Percentiles rank a stretch among this genome's conserved stretches.
These are phyloP conservation scores for Suillus ampliporus DNA, from an alignment of 768 basidiomycete species.

Conservation along the genomic window DNA sequence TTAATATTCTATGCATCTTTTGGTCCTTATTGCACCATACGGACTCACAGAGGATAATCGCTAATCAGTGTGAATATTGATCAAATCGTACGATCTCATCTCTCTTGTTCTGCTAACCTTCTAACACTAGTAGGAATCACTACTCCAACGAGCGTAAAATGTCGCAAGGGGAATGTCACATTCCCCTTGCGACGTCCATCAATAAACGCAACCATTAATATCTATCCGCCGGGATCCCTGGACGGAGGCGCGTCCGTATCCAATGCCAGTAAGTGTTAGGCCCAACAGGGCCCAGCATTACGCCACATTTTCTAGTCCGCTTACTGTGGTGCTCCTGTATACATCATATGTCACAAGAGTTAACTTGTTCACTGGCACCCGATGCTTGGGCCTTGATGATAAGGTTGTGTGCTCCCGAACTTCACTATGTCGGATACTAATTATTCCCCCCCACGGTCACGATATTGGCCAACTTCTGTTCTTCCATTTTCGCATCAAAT, in stretches of 20 bases:
- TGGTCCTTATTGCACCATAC: not conserved
- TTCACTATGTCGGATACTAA: not conserved
- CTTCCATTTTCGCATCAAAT: not conserved
- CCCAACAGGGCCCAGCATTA: not conserved
- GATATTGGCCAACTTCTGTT: not conserved
- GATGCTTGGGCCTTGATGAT: not conserved
- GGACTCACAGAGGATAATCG: not conserved
- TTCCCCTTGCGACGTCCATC: conserved; percentile 7
- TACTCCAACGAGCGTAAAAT: conserved; percentile 8
- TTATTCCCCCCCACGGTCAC: not conserved
- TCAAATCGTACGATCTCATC: not conserved
- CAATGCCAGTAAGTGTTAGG: too few relatives aligned
- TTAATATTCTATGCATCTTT: not conserved
- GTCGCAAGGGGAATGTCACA: conserved; percentile 2
- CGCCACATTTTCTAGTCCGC: not conserved
- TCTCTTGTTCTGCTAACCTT: not conserved
- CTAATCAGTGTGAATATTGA: not conserved
- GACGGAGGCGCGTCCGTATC: not conserved
- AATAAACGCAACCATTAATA: conserved; percentile 9
- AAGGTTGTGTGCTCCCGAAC: conserved; percentile 3
- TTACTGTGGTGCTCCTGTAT: not conserved
- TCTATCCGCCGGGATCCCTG: conserved; percentile 11
- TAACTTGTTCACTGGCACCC: not conserved
- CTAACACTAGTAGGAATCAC: not conserved
- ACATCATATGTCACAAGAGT: not conserved